phyloP scores from a whole-genome alignment of 306 rosid species.

The Prunus davidiana region DNA sequence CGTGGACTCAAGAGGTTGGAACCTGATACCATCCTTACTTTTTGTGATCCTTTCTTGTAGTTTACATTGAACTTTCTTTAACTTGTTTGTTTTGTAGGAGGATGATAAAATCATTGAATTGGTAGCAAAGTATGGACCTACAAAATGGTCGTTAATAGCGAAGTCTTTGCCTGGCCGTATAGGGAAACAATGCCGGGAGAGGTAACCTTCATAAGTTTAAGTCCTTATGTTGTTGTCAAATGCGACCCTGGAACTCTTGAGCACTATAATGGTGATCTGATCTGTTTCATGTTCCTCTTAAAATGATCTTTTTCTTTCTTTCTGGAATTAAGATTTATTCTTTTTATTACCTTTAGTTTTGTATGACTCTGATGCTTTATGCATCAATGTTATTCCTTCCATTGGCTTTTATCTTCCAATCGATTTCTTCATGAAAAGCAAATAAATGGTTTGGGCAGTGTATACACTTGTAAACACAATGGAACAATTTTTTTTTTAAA shows the following conservation, averaged over 20 bases:
- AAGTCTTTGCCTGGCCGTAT: slow-evolving; percentile 97
- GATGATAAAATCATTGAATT: slow-evolving; percentile 86
- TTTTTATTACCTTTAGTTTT: slow-evolving; percentile 14
- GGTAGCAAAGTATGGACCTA: slow-evolving; percentile 77
- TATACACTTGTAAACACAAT: slow-evolving; percentile 1
- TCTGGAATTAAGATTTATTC: neutral
- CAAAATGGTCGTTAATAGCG: slow-evolving; percentile 96
- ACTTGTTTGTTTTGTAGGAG: slow-evolving; percentile 56
- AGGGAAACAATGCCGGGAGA: slow-evolving; percentile 96
- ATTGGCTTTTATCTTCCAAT: neutral
- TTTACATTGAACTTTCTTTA: slow-evolving; percentile 19
- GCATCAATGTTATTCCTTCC: neutral
- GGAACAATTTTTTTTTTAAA: neutral
- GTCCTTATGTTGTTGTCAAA: neutral
- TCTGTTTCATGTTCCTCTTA: neutral
- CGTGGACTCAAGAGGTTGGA: slow-evolving; percentile 93
- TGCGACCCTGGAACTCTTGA: neutral
- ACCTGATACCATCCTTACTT: slow-evolving; percentile 14
- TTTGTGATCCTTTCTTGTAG: slow-evolving; percentile 1
- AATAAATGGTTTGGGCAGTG: slow-evolving; percentile 5
- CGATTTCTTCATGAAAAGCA: neutral
- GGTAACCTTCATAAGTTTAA: slow-evolving; percentile 43
- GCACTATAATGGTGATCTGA: neutral
- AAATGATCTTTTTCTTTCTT: neutral
- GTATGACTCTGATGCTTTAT: neutral